Evolutionary conservation across 2,329 filamentous ascomycete genomes (phyloP).

Genomic region (Colletotrichum lini): DNA sequence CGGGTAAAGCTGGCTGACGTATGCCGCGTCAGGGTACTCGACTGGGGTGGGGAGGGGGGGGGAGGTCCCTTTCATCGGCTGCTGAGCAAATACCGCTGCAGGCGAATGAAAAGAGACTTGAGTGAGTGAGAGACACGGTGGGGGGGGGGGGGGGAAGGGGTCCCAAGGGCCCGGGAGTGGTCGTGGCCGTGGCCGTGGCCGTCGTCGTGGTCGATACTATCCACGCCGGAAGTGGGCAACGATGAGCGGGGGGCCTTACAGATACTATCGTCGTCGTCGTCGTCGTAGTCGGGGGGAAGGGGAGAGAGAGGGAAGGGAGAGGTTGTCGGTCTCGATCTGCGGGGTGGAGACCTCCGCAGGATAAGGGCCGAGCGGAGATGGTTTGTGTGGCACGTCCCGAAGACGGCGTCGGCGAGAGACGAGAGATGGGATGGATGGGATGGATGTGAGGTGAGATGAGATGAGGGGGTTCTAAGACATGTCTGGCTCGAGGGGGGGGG

Average conservation of each 20-base stretch:
- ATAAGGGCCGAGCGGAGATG: slow-evolving; percentile 10
- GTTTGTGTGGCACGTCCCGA: neutral
- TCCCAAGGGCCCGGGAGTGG: too few species aligned
- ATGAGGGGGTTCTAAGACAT: slow-evolving; percentile 20
- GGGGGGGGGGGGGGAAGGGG: too few species aligned
- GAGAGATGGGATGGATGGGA: too few species aligned
- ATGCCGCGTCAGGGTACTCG: neutral
- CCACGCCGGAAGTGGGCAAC: too few species aligned
- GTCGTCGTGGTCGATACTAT: too few species aligned
- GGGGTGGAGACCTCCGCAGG: slow-evolving; percentile 38
- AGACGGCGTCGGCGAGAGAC: neutral
- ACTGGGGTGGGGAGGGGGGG: slow-evolving; percentile 1
- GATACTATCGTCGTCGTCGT: too few species aligned
- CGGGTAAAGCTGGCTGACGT: slow-evolving; percentile 13
- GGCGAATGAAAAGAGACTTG: neutral
- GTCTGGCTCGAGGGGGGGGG: neutral
- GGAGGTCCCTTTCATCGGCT: slow-evolving; percentile 3
- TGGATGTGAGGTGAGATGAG: neutral
- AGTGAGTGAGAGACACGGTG: too few species aligned
- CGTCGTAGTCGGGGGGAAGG: too few species aligned
- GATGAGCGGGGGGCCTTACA: too few species aligned
- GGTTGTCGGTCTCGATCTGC: slow-evolving; percentile 15
- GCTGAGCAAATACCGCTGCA: neutral
- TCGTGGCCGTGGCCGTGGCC: too few species aligned
- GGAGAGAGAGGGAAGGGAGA: neutral